Conservation (phyloP, 257 asterid genomes). For the Plantago major region DNA sequence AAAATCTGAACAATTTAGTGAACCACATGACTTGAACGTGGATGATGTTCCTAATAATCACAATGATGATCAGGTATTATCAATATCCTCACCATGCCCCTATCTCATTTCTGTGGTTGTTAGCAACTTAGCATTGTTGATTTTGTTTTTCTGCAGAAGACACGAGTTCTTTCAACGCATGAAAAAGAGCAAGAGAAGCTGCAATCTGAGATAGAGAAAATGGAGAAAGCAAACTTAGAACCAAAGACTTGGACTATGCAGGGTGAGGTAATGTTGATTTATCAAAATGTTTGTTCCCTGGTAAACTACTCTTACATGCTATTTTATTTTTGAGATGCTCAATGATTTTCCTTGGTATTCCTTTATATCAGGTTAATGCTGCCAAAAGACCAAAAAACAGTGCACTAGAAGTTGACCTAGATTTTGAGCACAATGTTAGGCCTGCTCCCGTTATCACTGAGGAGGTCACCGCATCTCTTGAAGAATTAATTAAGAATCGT, state of each 20-base stretch:
- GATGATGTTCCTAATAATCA: constrained; percentile 34
- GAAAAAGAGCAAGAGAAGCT: constrained; percentile 69
- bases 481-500: constrained; percentile 79
- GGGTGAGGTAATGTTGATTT: constrained; percentile 72
- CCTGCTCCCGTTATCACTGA: constrained; percentile 90
- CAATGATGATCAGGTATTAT: constrained; percentile 35
- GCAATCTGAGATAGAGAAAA: constrained; percentile 58
- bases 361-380: constrained; percentile 70
- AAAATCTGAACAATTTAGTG: constrained; percentile 31
- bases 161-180: constrained; percentile 64
- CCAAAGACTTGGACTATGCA: constrained; percentile 94
- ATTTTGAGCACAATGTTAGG: constrained; percentile 89
- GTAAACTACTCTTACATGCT: constrained; percentile 13
- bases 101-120: not conserved
- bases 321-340: constrained; percentile 13
- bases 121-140: constrained; percentile 10
- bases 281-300: constrained; percentile 15
- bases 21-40: constrained; percentile 47
- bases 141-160: constrained; percentile 34
- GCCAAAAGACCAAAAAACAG: constrained; percentile 84
- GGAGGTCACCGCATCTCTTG: constrained; percentile 76
- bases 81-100: constrained; percentile 5
- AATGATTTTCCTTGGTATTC: constrained; percentile 26
- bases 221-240: constrained; percentile 84
- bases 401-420: constrained; percentile 86